Percentiles rank a stretch among this genome's conserved stretches.
Conservation (phyloP, 345 rosid genomes). For the Lepidium africanum region DNA sequence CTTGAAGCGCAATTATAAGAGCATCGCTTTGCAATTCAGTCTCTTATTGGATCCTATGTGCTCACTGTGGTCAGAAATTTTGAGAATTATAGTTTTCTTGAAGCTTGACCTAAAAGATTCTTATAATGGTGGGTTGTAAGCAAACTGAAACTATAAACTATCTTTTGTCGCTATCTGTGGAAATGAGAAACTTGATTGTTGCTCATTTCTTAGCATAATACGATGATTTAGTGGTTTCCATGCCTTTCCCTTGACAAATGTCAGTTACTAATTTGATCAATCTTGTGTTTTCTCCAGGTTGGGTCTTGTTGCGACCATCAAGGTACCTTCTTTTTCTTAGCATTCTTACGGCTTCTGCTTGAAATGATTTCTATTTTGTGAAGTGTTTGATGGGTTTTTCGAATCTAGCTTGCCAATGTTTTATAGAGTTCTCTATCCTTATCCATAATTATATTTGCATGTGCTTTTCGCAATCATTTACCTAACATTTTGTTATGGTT, state of each 20-base stretch:
- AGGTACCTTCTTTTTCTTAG: slow-evolving; percentile 41
- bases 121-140: background rate
- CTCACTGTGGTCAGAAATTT: background rate
- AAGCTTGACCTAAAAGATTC: background rate
- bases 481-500: background rate
- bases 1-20: background rate
- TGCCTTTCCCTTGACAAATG: background rate
- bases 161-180: background rate
- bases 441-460: background rate
- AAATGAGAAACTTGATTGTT: background rate
- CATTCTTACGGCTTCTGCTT: background rate
- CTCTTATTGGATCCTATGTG: background rate
- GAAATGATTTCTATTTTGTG: background rate
- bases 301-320: slow-evolving; percentile 95
- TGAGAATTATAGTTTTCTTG: background rate
- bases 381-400: background rate
- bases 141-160: background rate
- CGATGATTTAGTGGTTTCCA: background rate
- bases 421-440: background rate
- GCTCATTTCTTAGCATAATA: background rate
- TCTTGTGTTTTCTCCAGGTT: slow-evolving; percentile 52
- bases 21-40: background rate
- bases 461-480: background rate
- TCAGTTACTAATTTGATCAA: background rate
- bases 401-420: background rate